phyloP scores from a whole-genome alignment of 2,329 filamentous ascomycete species.

The Tetracladium maxilliforme region DNA sequence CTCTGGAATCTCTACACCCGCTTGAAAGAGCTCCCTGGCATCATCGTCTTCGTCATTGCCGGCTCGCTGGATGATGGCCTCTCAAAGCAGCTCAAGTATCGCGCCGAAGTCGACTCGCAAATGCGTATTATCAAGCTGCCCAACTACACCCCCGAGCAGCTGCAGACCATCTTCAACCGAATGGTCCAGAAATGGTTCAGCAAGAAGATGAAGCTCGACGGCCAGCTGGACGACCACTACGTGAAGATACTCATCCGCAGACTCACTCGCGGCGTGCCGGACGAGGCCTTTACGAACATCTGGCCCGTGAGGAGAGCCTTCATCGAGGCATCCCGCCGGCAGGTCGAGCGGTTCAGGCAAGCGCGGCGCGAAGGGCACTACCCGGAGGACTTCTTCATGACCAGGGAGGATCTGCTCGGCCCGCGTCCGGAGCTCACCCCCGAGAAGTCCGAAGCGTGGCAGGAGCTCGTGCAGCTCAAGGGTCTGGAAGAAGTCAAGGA shows the following conservation, averaged over 20 bases:
- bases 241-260: constrained; percentile 46
- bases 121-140: constrained; percentile 52
- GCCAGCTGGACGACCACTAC: constrained; percentile 42
- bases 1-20: constrained; percentile 58
- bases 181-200: constrained; percentile 38
- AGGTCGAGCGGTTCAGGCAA: constrained; percentile 36
- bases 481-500: constrained; percentile 50
- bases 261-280: constrained; percentile 45
- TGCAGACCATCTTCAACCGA: constrained; percentile 42
- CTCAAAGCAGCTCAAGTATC: constrained; percentile 65
- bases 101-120: constrained; percentile 69
- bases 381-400: constrained; percentile 44
- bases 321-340: constrained; percentile 36
- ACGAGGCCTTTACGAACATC: constrained; percentile 60
- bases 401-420: constrained; percentile 56
- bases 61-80: too few species aligned
- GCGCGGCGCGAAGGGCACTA: constrained; percentile 22
- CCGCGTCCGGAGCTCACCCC: constrained; percentile 45
- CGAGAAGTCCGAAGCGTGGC: constrained; percentile 36
- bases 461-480: constrained; percentile 37
- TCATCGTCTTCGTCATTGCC: constrained; percentile 57
- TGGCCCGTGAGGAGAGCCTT: constrained; percentile 50
- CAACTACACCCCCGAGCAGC: constrained; percentile 54
- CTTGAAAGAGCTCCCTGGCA: constrained; percentile 56
- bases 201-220: constrained; percentile 41